Evolutionary conservation across 2,329 filamentous ascomycete genomes (phyloP).

Genomic region (Lecanosticta acicola): DNA sequence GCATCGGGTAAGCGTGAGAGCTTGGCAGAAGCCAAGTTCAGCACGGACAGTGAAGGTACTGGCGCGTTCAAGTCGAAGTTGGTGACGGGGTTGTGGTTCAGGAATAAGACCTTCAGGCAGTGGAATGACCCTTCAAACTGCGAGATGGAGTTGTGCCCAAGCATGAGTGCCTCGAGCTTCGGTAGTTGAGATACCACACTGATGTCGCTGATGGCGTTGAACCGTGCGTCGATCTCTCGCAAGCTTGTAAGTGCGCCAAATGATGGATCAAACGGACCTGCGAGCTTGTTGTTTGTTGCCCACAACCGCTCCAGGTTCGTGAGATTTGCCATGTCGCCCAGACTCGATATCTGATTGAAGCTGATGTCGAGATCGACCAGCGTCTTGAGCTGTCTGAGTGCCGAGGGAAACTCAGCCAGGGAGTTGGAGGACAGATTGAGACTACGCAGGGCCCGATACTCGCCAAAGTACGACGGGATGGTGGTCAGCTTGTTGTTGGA

Average conservation of each 20-base stretch:
- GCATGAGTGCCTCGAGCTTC: conserved; percentile 77
- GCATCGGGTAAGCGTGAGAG: conserved; percentile 81
- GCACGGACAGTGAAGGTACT: conserved; percentile 72
- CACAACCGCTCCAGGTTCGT: conserved; percentile 79
- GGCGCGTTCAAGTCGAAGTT: conserved; percentile 77
- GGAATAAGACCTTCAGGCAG: conserved; percentile 72
- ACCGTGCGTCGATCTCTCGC: conserved; percentile 89
- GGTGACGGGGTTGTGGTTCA: conserved; percentile 94
- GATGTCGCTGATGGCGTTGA: conserved; percentile 83
- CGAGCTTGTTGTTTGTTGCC: conserved; percentile 89
- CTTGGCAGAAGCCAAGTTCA: conserved; percentile 89
- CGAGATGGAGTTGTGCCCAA: conserved; percentile 89
- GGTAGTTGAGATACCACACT: conserved; percentile 80
- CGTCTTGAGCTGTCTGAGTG: conserved; percentile 74
- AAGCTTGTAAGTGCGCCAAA: conserved; percentile 71
- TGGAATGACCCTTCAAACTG: conserved; percentile 86
- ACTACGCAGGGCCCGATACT: conserved; percentile 71
- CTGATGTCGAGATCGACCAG: conserved; percentile 92
- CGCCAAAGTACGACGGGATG: conserved; percentile 75
- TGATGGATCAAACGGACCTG: conserved; percentile 62
- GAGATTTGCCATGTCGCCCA: conserved; percentile 76
- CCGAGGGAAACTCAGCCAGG: conserved; percentile 75
- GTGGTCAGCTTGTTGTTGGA: conserved; percentile 84
- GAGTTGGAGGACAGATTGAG: conserved; percentile 94
- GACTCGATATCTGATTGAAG: conserved; percentile 79